Percentiles rank a stretch among this genome's conserved stretches.
Evolutionary conservation across 2,329 filamentous ascomycete genomes (phyloP).

Genomic region (Plenodomus tracheiphilus): DNA sequence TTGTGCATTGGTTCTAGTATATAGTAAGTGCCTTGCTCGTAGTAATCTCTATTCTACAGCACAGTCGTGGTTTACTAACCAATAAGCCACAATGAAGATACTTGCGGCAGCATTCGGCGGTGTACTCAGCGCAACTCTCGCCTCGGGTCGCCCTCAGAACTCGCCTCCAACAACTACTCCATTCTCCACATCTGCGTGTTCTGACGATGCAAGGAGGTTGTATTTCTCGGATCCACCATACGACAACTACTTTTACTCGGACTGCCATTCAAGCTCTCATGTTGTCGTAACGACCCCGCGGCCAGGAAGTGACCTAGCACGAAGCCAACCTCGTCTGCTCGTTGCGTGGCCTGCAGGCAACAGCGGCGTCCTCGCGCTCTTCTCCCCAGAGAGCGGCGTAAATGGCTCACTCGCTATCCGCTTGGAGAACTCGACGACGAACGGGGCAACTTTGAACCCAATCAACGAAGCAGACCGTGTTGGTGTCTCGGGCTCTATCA

Average conservation of each 20-base stretch:
- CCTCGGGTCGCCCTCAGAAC: not conserved
- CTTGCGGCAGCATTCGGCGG: not conserved
- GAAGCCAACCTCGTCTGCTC: slow-evolving; percentile 62
- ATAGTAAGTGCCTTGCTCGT: too few species aligned
- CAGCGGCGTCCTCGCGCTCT: slow-evolving; percentile 62
- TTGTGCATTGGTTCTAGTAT: too few species aligned
- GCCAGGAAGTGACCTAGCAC: slow-evolving; percentile 55
- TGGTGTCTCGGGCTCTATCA: slow-evolving; percentile 58
- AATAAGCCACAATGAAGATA: not conserved
- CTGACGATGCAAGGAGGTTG: slow-evolving; percentile 31
- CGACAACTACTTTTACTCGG: slow-evolving; percentile 68
- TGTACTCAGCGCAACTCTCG: not conserved
- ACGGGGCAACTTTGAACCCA: slow-evolving; percentile 51
- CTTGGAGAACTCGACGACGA: slow-evolving; percentile 54
- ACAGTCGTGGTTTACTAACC: too few species aligned
- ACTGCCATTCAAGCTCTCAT: slow-evolving; percentile 63
- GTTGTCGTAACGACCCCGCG: slow-evolving; percentile 64
- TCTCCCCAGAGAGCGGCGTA: slow-evolving; percentile 56
- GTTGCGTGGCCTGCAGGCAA: slow-evolving; percentile 68
- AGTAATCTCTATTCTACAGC: not conserved
- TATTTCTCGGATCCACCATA: slow-evolving; percentile 62
- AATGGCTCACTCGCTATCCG: slow-evolving; percentile 59
- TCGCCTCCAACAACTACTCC: not conserved
- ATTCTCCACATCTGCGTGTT: slow-evolving; percentile 6
- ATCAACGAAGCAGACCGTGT: slow-evolving; percentile 51